Base-by-base conservation (phyloP, 495 filamentous ascomycete genomes). In the Neurospora sp. region DNA sequence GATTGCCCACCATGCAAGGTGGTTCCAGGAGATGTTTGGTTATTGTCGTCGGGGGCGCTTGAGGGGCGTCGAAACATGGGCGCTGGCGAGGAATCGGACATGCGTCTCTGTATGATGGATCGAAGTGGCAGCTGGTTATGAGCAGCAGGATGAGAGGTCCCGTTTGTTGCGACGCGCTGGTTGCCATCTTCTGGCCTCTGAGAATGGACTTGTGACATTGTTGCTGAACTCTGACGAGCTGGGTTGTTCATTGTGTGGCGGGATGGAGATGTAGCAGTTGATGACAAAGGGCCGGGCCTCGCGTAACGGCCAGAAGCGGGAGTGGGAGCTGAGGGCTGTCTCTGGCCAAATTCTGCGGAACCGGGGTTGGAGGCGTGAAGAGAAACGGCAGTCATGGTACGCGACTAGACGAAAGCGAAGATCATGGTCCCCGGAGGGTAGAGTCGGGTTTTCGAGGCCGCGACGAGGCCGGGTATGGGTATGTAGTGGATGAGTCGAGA, bases 341-440 rank as follows among this genome's bases (percentile, higher is more conserved):
- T 74, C 18, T 73, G 73, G 71, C 72, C 71, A 69, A 74, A 46
- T 27, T 75, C 74, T n/a, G 72, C 44, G 16, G 74, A 69, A 14
- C 69, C 75, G 69, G 72, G 76, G 59, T 73, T 27, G 54, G 39
- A 69, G 37, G 71, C 39, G 69, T 76, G 73, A 38, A 75, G 72
- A n/a, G 78, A 78, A 54, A 82, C 72, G 54, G 79, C 75, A 73
- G 80, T 79, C 80, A 82, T 82, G 44, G 69, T 79, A 69, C 27
- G 54, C 54, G 42, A 70, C 71, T 81, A 77, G 11, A 9, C 14
- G 27, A n/a, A 70, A 59, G 35, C 35, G 41, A n/a, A 46, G 18
- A 74, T 46, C 79, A 78, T 79, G 73, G 39, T 77, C 71, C 39
- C 59, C 69, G 44, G 41, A 35, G 48, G 54, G 31, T 18, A 66